These are phyloP conservation scores for Ehretia macrophylla DNA, from an alignment of 257 asterid genomes.

Conservation along the genomic window DNA sequence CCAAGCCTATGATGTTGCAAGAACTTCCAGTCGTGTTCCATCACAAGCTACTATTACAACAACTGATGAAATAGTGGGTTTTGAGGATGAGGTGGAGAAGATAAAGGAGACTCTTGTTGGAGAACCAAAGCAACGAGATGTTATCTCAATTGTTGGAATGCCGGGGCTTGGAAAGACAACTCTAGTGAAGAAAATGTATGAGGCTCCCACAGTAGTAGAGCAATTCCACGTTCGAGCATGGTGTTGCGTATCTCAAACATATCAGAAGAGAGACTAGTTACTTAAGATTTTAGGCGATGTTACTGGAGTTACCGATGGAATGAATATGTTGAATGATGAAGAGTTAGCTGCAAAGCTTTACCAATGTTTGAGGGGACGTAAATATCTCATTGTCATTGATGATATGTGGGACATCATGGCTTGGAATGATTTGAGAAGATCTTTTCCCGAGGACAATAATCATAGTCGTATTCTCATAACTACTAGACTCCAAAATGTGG, in stretches of 20 bases:
- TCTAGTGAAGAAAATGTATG: neutral
- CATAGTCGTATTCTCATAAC: conserved; percentile 9
- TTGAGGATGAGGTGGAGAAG: neutral
- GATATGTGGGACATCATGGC: neutral
- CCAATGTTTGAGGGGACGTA: neutral
- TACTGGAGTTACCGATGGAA: neutral
- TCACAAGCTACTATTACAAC: neutral
- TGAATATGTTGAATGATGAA: neutral
- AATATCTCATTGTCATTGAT: neutral
- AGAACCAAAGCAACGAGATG: neutral
- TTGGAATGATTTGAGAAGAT: neutral
- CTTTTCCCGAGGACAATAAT: fast-evolving
- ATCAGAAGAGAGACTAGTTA: neutral
- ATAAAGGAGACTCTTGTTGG: neutral
- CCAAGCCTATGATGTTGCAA: neutral
- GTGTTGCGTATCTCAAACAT: conserved; percentile 1
- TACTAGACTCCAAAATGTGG: neutral
- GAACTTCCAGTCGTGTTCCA: neutral
- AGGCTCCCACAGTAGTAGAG: neutral
- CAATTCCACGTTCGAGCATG: neutral
- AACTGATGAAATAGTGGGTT: neutral
- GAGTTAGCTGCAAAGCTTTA: neutral
- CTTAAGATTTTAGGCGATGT: neutral
- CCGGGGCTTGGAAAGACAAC: conserved; percentile 5
- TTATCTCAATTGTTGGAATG: conserved; percentile 7